Conservation (phyloP, 176 grass and related monocot genomes). For the Eleusine coracana region DNA sequence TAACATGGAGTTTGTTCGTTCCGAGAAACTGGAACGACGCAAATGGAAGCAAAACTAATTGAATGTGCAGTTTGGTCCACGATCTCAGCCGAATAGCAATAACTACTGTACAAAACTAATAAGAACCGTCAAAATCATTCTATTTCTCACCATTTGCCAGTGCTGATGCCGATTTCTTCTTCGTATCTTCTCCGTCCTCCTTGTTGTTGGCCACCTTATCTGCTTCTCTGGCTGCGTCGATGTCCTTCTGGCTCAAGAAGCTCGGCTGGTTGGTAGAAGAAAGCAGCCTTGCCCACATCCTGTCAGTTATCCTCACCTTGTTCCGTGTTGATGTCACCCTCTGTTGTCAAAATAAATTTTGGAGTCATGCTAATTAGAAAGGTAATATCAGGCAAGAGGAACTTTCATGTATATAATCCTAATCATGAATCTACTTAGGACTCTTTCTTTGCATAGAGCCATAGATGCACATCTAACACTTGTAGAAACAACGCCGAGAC, state of each 20-base stretch:
- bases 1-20: neutral
- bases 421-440: neutral
- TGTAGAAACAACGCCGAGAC: neutral
- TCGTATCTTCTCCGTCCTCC: slow-evolving; percentile 7
- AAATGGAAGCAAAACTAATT: slow-evolving; percentile 5
- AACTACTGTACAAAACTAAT: slow-evolving; percentile 40
- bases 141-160: slow-evolving; percentile 57
- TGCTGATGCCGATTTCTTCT: slow-evolving; percentile 16
- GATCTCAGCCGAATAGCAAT: slow-evolving; percentile 12
- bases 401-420: neutral
- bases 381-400: neutral
- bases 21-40: neutral
- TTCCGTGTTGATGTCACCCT: slow-evolving; percentile 75
- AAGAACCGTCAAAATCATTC: slow-evolving; percentile 1
- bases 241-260: slow-evolving; percentile 68
- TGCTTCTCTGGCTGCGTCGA: slow-evolving; percentile 49
- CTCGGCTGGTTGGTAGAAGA: slow-evolving; percentile 89
- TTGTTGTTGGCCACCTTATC: slow-evolving; percentile 33
- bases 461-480: neutral
- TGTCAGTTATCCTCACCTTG: slow-evolving; percentile 76
- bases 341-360: slow-evolving; percentile 41
- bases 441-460: neutral
- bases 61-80: neutral
- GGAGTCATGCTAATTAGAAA: slow-evolving; percentile 6
- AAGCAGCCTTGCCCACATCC: slow-evolving; percentile 83